Evolutionary conservation across 352 stramenopile species (phyloP).

Genomic region (Phytophthora gonapodyides): DNA sequence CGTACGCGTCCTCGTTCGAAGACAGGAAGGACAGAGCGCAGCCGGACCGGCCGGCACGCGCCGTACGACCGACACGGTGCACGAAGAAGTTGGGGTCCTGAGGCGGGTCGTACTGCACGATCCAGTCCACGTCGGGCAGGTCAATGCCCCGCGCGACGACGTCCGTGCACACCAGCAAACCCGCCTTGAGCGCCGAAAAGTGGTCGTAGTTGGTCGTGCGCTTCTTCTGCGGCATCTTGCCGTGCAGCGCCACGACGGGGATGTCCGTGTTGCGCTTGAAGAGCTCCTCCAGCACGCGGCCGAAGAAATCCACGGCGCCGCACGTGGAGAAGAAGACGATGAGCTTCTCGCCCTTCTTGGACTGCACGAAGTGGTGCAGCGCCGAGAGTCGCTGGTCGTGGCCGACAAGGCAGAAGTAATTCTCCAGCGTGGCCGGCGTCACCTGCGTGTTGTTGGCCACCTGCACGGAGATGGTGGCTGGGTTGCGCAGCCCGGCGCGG

Average conservation of each 20-base stretch:
- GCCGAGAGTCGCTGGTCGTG: slow-evolving; percentile 95
- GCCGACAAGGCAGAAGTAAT: slow-evolving; percentile 95
- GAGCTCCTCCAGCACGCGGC: slow-evolving; percentile 86
- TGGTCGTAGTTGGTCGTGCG: slow-evolving; percentile 78
- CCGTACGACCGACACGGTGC: slow-evolving; percentile 98
- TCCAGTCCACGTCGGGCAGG: slow-evolving; percentile 98
- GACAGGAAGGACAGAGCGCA: slow-evolving; percentile 96
- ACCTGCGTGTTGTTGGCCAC: slow-evolving; percentile 89
- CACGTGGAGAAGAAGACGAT: slow-evolving; percentile 99
- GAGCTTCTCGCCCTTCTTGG: slow-evolving; percentile 88
- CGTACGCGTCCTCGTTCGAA: slow-evolving; percentile 96
- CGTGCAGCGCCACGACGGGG: slow-evolving; percentile 87
- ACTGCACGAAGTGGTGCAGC: slow-evolving; percentile 93
- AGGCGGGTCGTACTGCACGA: slow-evolving; percentile 98
- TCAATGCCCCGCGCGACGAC: slow-evolving; percentile 98
- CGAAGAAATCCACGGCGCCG: slow-evolving; percentile 98
- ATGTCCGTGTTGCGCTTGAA: slow-evolving; percentile 43
- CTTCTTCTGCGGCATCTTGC: slow-evolving; percentile 95
- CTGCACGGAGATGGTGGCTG: slow-evolving; percentile 97
- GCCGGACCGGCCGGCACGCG: slow-evolving; percentile 93
- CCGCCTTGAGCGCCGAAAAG: slow-evolving; percentile 59
- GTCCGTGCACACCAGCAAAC: slow-evolving; percentile 98
- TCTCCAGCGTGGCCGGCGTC: slow-evolving; percentile 81
- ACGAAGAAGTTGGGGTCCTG: slow-evolving; percentile 99
- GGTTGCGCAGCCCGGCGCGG: slow-evolving; percentile 97